phyloP scores from a whole-genome alignment of 2,329 filamentous ascomycete species.

The Xylogone sp. region DNA sequence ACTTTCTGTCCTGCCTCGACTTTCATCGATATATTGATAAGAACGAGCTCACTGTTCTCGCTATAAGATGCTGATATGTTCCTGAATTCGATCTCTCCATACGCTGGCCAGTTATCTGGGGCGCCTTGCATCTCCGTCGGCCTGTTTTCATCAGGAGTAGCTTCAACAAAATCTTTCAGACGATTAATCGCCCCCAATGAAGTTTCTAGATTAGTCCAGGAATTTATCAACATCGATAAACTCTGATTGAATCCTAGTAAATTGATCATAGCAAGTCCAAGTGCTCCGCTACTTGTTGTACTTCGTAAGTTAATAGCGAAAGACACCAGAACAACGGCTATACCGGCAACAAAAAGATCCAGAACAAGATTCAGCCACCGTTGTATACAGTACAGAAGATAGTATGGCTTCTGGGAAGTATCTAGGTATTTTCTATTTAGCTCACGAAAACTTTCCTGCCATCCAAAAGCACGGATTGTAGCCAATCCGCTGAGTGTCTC shows the following conservation, averaged over 20 bases:
- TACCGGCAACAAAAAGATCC: constrained; percentile 35
- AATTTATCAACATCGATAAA: constrained; percentile 38
- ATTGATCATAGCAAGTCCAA: constrained; percentile 37
- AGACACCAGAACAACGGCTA: constrained; percentile 21
- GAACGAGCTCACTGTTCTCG: neutral
- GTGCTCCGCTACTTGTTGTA: constrained; percentile 1
- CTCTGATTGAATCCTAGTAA: constrained; percentile 32
- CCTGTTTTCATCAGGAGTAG: constrained; percentile 33
- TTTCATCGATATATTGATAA: constrained; percentile 1
- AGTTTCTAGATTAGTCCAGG: constrained; percentile 55
- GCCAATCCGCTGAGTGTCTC: constrained; percentile 41
- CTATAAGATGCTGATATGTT: neutral
- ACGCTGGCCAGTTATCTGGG: too few relatives aligned
- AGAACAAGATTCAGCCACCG: constrained; percentile 40
- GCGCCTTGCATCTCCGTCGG: too few relatives aligned
- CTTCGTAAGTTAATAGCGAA: constrained; percentile 16
- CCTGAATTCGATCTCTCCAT: too few relatives aligned
- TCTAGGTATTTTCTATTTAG: constrained; percentile 25
- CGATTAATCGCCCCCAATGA: constrained; percentile 53
- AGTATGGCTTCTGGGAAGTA: constrained; percentile 40
- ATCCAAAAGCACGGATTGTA: constrained; percentile 43
- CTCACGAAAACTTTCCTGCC: constrained; percentile 22
- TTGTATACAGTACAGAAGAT: constrained; percentile 40
- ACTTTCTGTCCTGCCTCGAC: constrained; percentile 38
- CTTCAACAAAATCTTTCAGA: constrained; percentile 47